Conservation (phyloP, 129 eudicot genomes). For the Flaveria brownii region DNA sequence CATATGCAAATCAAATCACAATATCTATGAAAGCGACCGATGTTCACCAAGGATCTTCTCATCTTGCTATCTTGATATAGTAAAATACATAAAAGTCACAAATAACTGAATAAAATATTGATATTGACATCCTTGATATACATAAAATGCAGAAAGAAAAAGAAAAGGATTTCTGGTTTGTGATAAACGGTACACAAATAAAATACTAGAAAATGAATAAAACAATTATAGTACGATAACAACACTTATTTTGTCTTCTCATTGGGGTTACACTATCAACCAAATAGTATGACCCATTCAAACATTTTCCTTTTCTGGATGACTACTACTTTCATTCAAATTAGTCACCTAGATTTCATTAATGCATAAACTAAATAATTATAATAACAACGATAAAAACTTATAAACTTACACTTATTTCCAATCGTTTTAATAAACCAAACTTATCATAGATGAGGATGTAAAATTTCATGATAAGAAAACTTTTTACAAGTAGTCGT, state of each 20-base stretch:
- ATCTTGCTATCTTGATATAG: too few species aligned
- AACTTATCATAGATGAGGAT: background rate
- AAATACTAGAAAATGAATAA: background rate
- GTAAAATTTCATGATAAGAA: background rate
- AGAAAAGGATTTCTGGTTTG: background rate
- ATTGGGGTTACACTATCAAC: background rate
- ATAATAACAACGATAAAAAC: too few species aligned
- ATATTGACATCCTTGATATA: background rate
- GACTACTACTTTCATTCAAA: background rate
- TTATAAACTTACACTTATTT: too few species aligned
- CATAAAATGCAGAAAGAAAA: background rate
- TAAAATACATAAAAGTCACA: background rate
- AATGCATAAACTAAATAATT: background rate
- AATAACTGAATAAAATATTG: background rate
- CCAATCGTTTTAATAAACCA: background rate
- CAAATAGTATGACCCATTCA: background rate
- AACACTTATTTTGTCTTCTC: constrained; percentile 2
- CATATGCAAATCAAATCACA: too few species aligned
- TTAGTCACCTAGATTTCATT: background rate
- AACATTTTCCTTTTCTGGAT: background rate
- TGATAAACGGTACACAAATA: too few species aligned
- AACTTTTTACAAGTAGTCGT: constrained; percentile 3
- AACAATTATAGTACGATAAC: background rate
- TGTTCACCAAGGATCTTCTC: too few species aligned
- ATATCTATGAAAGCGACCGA: too few species aligned